phyloP scores from a whole-genome alignment of 2,329 filamentous ascomycete genomes.

The Mollisia scopiformis region DNA sequence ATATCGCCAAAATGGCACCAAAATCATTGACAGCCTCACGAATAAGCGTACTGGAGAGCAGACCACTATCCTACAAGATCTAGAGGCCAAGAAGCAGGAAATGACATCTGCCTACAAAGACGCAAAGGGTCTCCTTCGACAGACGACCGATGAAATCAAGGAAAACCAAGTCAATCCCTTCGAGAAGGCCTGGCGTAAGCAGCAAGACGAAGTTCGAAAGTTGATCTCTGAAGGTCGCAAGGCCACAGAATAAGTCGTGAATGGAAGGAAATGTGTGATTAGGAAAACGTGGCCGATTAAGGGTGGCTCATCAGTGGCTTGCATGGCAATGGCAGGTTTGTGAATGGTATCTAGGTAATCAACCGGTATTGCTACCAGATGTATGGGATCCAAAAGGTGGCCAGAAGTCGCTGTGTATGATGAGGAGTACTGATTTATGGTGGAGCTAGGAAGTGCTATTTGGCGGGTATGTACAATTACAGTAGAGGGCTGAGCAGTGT shows the following conservation, averaged over 20 bases:
- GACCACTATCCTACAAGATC: conserved; percentile 14
- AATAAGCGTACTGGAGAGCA: conserved; percentile 23
- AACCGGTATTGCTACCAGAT: background rate
- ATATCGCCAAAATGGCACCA: conserved; percentile 33
- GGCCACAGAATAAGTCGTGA: conserved; percentile 4
- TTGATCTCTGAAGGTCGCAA: conserved; percentile 21
- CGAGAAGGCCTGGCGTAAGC: conserved; percentile 30
- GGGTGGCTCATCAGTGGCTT: background rate
- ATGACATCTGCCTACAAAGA: conserved; percentile 25
- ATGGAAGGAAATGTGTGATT: background rate
- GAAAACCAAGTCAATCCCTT: conserved; percentile 17
- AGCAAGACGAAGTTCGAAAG: conserved; percentile 28
- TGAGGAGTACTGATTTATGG: background rate
- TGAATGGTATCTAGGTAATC: background rate
- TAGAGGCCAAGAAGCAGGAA: conserved; percentile 25
- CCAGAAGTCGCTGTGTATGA: background rate
- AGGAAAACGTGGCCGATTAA: background rate
- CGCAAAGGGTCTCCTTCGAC: conserved; percentile 19
- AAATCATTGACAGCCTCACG: conserved; percentile 26
- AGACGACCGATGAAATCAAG: conserved; percentile 21
- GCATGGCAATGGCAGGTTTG: background rate
- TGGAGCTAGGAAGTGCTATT: too few species aligned
- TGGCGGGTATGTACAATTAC: too few species aligned
- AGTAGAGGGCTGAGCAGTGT: too few species aligned
- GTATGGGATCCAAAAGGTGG: background rate